Percentiles rank a stretch among this genome's conserved stretches.
These are phyloP conservation scores for Oryza officinalis DNA, from an alignment of 176 grass and related monocot genomes.

Conservation along the genomic window DNA sequence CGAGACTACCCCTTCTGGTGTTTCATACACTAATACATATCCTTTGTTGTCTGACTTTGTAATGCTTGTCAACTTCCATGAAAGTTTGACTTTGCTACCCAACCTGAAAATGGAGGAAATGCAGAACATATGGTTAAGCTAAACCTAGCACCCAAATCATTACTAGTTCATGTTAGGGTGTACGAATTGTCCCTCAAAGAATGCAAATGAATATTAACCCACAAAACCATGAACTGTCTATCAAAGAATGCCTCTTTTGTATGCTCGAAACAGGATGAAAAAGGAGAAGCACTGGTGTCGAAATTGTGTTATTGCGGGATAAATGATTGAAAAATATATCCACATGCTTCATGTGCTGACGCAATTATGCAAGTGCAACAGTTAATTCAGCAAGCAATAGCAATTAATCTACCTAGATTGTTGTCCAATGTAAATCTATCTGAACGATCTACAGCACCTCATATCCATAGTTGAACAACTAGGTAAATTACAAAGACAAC, in stretches of 20 bases:
- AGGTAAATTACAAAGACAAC: not conserved
- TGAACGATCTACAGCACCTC: not conserved
- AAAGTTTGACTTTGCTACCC: conserved; percentile 86
- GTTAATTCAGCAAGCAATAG: conserved; percentile 7
- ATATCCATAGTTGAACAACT: not conserved
- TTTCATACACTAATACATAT: conserved; percentile 82
- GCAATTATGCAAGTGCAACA: not conserved
- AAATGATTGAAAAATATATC: not conserved
- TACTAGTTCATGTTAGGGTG: not conserved
- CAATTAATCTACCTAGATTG: not conserved
- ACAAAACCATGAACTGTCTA: not conserved
- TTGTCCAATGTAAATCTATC: not conserved
- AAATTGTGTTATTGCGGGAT: not conserved
- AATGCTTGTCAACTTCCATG: conserved; percentile 88
- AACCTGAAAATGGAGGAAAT: conserved; percentile 57
- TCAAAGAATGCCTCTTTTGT: not conserved
- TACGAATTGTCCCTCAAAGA: not conserved
- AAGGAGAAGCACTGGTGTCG: not conserved
- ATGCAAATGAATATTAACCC: no score
- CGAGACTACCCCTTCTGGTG: conserved; percentile 63
- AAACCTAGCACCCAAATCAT: not conserved
- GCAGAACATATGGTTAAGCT: not conserved
- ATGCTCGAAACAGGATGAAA: not conserved
- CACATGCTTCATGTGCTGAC: not conserved
- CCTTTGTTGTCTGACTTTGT: conserved; percentile 65